A percentile compares a stretch with the other conserved stretches of the same genome.
phyloP scores from a whole-genome alignment of 108 stramenopile species.

The Cyclotella atomus region DNA sequence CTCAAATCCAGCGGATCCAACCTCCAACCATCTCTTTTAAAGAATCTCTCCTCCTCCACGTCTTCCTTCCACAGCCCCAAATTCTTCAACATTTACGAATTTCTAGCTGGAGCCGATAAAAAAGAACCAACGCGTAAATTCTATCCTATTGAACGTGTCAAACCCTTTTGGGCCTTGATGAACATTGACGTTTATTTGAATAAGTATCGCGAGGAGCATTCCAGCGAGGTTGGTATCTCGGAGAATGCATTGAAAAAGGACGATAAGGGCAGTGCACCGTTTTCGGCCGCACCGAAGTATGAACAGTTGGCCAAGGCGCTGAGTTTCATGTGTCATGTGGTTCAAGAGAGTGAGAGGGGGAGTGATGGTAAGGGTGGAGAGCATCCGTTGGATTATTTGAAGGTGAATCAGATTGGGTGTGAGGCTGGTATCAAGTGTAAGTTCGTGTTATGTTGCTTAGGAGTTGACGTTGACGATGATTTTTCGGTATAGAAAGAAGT shows the following conservation, averaged over 20 bases:
- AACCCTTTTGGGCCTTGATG: slow-evolving; percentile 87
- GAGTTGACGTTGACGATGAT: neutral
- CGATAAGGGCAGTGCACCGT: neutral
- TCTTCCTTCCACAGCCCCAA: neutral
- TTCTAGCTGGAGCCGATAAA: slow-evolving; percentile 74
- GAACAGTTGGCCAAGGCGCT: slow-evolving; percentile 85
- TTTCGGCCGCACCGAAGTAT: slow-evolving; percentile 67
- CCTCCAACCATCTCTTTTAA: neutral
- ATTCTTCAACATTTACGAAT: slow-evolving; percentile 85
- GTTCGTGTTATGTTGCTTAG: neutral
- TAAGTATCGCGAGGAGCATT: slow-evolving; percentile 39
- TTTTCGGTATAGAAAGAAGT: neutral
- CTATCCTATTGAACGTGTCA: slow-evolving; percentile 84
- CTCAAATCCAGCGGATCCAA: slow-evolving; percentile 12
- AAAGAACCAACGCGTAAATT: slow-evolving; percentile 79
- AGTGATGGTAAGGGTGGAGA: slow-evolving; percentile 29
- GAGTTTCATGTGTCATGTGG: slow-evolving; percentile 83
- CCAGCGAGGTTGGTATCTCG: too few relatives aligned
- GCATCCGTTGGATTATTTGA: slow-evolving; percentile 63
- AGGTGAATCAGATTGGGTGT: slow-evolving; percentile 75
- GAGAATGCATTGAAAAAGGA: too few relatives aligned
- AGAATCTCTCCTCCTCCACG: neutral
- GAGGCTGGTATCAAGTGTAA: slow-evolving; percentile 80
- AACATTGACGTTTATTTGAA: slow-evolving; percentile 83
- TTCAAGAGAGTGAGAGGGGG: slow-evolving; percentile 69